Evolutionary conservation across 345 rosid species (phyloP).

Genomic region (Eucalyptus tenuipes): DNA sequence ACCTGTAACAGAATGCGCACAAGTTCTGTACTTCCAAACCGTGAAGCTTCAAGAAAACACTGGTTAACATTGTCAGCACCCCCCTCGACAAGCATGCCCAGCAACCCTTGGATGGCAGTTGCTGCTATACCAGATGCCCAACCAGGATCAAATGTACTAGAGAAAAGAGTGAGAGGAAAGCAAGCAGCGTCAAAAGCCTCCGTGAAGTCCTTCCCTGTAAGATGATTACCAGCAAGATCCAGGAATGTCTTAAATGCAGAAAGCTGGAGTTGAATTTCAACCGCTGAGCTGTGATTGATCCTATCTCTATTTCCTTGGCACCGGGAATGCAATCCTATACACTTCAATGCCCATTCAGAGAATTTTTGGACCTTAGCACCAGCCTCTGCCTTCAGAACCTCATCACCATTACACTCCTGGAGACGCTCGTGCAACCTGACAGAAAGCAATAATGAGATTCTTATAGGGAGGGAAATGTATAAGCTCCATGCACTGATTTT

Average conservation of each 20-base stretch:
- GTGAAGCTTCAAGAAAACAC: slow-evolving; percentile 98
- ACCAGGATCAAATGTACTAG: slow-evolving; percentile 84
- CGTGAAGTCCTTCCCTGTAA: slow-evolving; percentile 93
- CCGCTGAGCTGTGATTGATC: slow-evolving; percentile 54
- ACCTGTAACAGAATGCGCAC: slow-evolving; percentile 93
- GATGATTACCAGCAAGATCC: slow-evolving; percentile 81
- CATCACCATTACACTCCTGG: slow-evolving; percentile 87
- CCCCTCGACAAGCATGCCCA: slow-evolving; percentile 86
- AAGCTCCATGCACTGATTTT: not conserved
- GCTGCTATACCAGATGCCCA: slow-evolving; percentile 97
- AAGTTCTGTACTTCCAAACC: slow-evolving; percentile 97
- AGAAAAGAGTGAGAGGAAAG: slow-evolving; percentile 89
- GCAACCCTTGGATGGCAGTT: slow-evolving; percentile 72
- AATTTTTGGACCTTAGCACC: slow-evolving; percentile 92
- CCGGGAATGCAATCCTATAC: slow-evolving; percentile 89
- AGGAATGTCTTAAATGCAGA: slow-evolving; percentile 88
- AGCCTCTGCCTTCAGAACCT: slow-evolving; percentile 85
- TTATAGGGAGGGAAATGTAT: not conserved
- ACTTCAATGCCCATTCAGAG: slow-evolving; percentile 93
- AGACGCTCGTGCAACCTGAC: slow-evolving; percentile 93
- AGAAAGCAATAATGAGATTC: not conserved
- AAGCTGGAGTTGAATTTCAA: slow-evolving; percentile 85
- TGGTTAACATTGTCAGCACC: slow-evolving; percentile 95
- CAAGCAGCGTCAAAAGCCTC: slow-evolving; percentile 99
- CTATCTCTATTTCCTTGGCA: slow-evolving; percentile 54